Evolutionary conservation across 257 asterid genomes (phyloP).

Genomic region (Solanum peruvianum): DNA sequence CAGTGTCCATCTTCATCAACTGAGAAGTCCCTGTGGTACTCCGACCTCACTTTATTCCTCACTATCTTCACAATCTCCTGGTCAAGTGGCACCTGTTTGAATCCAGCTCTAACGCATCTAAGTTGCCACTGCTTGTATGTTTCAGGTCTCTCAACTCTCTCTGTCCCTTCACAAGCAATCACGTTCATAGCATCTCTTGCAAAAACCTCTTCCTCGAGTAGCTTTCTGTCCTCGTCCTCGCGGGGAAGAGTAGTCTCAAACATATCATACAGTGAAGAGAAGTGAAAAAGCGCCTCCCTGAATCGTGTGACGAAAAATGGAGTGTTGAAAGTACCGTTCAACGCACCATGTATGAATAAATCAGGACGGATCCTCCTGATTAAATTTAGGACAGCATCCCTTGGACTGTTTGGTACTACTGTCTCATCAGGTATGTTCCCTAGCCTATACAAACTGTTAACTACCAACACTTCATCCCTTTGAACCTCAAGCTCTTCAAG

Average conservation of each 20-base stretch:
- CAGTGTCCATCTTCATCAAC: slow-evolving; percentile 19
- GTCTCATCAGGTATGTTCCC: slow-evolving; percentile 34
- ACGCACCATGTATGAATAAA: slow-evolving; percentile 15
- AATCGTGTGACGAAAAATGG: slow-evolving; percentile 26
- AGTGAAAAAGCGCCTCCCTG: slow-evolving; percentile 29
- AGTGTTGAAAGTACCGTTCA: slow-evolving; percentile 24
- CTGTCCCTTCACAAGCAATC: slow-evolving; percentile 30
- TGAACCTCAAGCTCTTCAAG: slow-evolving; percentile 16
- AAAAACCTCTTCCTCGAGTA: slow-evolving; percentile 13
- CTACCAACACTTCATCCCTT: slow-evolving; percentile 17
- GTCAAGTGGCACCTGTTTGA: slow-evolving; percentile 23
- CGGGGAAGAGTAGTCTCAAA: slow-evolving; percentile 14
- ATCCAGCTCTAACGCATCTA: slow-evolving; percentile 25
- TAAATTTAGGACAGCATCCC: slow-evolving; percentile 22
- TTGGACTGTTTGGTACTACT: slow-evolving; percentile 18
- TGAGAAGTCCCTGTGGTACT: slow-evolving; percentile 18
- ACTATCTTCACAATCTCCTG: slow-evolving; percentile 13
- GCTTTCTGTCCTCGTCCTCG: slow-evolving; percentile 11
- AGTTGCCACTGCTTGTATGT: slow-evolving; percentile 32
- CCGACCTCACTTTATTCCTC: slow-evolving; percentile 10
- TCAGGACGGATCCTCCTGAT: slow-evolving; percentile 21
- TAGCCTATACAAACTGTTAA: slow-evolving; percentile 23
- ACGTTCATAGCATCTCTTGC: slow-evolving; percentile 29
- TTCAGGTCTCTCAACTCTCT: slow-evolving; percentile 31
- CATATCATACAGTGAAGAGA: slow-evolving; percentile 21